Evolutionary conservation across 1,284 basidiomycete genomes (phyloP).

Genomic region (Ustilago hordei): DNA sequence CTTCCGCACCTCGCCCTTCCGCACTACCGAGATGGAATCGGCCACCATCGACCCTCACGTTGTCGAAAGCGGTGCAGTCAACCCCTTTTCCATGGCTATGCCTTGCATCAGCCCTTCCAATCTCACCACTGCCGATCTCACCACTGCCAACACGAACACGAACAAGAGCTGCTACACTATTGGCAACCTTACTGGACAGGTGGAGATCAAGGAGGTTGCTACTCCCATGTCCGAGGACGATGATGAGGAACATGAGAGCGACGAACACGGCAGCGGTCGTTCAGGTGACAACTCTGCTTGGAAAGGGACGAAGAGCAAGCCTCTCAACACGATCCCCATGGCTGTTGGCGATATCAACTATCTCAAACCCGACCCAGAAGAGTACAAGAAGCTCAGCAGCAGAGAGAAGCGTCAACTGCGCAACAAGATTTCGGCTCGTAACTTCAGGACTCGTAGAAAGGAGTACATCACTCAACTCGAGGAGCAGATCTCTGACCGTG

Average conservation of each 20-base stretch:
- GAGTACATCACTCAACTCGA: constrained; percentile 95
- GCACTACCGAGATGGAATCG: constrained; percentile 33
- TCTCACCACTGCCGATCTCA: neutral
- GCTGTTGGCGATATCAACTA: constrained; percentile 51
- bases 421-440: constrained; percentile 96
- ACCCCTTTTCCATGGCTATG: constrained; percentile 20
- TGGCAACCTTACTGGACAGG: constrained; percentile 11
- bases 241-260: constrained; percentile 37
- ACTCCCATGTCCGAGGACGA: constrained; percentile 52
- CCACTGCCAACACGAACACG: neutral
- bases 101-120: constrained; percentile 26
- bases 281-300: constrained; percentile 20
- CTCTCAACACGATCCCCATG: constrained; percentile 43
- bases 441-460: constrained; percentile 92
- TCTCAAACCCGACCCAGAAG: constrained; percentile 80
- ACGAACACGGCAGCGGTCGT: constrained; percentile 25
- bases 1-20: constrained; percentile 48
- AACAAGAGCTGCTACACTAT: constrained; percentile 6
- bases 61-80: constrained; percentile 25
- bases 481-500: constrained; percentile 90
- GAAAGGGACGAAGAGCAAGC: constrained; percentile 30
- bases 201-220: constrained; percentile 16
- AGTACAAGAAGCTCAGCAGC: constrained; percentile 92
- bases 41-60: constrained; percentile 53
- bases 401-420: constrained; percentile 96